These are phyloP conservation scores for Podochytrium sp. DNA, from an alignment of 192 early-diverging fungal genomes.

Conservation along the genomic window DNA sequence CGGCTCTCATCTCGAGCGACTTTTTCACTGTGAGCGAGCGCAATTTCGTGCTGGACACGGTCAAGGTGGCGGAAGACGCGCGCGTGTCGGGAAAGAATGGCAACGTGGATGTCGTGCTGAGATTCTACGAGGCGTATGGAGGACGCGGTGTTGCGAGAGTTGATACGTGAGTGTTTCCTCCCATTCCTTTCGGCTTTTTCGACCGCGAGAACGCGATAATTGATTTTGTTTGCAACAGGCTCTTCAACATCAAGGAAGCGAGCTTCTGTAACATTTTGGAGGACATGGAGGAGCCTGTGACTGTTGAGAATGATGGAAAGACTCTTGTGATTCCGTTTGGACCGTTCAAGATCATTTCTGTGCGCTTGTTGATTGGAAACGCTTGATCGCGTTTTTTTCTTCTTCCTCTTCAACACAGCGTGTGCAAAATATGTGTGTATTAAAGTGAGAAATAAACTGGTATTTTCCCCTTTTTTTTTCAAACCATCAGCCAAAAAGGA, in stretches of 20 bases:
- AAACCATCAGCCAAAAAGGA: too few species aligned
- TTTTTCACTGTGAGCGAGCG: slow-evolving; percentile 32
- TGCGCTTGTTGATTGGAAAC: slow-evolving; percentile 27
- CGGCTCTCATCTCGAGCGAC: slow-evolving; percentile 41
- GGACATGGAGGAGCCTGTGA: slow-evolving; percentile 53
- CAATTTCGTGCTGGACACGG: slow-evolving; percentile 89
- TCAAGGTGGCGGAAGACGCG: slow-evolving; percentile 88
- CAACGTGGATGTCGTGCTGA: slow-evolving; percentile 68
- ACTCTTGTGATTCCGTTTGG: slow-evolving; percentile 50
- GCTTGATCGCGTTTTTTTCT: too few species aligned
- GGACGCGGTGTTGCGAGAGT: slow-evolving; percentile 70
- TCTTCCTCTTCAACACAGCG: too few species aligned
- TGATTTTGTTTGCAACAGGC: slow-evolving; percentile 39
- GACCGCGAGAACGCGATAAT: background rate
- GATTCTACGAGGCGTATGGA: slow-evolving; percentile 92
- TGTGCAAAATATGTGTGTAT: too few species aligned
- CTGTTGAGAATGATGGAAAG: slow-evolving; percentile 34
- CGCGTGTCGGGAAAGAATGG: slow-evolving; percentile 5
- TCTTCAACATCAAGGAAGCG: slow-evolving; percentile 52
- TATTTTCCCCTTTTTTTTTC: too few species aligned
- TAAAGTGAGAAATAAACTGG: too few species aligned
- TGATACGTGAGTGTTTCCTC: slow-evolving; percentile 39
- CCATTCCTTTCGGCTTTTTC: background rate
- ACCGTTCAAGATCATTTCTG: slow-evolving; percentile 71
- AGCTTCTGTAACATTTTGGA: slow-evolving; percentile 80